Conservation (phyloP, 768 basidiomycete species). For the Tephrocybe sp. region DNA sequence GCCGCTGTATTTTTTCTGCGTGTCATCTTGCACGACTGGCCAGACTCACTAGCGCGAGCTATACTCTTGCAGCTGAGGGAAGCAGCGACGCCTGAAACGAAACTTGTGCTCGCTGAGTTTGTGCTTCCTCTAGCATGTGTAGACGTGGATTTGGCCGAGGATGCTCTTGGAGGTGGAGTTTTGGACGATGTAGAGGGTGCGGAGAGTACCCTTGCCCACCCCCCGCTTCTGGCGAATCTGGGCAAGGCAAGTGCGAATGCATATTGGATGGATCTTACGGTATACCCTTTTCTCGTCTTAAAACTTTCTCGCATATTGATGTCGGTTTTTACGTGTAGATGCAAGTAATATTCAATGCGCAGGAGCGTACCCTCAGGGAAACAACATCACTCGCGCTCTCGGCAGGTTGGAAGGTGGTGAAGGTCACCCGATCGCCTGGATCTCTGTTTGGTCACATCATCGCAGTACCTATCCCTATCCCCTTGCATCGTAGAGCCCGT, state of each 20-base stretch:
- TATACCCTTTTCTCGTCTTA: constrained; percentile 25
- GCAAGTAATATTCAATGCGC: constrained; percentile 66
- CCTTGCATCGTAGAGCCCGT: constrained; percentile 26
- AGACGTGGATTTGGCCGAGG: constrained; percentile 39
- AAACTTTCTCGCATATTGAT: background rate
- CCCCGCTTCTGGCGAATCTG: constrained; percentile 69
- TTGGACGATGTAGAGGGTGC: constrained; percentile 50
- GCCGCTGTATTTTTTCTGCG: constrained; percentile 71
- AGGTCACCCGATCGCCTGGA: constrained; percentile 57
- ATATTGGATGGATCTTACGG: constrained; percentile 72
- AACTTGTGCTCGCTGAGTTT: constrained; percentile 70
- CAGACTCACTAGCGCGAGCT: constrained; percentile 52
- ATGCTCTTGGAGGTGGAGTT: constrained; percentile 14
- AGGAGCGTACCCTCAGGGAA: constrained; percentile 71
- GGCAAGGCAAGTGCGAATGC: constrained; percentile 72
- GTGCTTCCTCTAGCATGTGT: constrained; percentile 68
- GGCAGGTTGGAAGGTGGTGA: constrained; percentile 62
- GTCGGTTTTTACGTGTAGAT: constrained; percentile 40
- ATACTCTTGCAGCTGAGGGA: constrained; percentile 46
- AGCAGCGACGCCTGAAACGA: constrained; percentile 52
- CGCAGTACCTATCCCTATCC: constrained; percentile 61
- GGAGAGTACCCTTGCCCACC: constrained; percentile 50
- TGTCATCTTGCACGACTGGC: constrained; percentile 79
- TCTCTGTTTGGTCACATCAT: constrained; percentile 72
- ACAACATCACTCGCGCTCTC: constrained; percentile 50